Evolutionary conservation across 371 early-diverging fungal species (phyloP).

Genomic region (Mucor indicus): DNA sequence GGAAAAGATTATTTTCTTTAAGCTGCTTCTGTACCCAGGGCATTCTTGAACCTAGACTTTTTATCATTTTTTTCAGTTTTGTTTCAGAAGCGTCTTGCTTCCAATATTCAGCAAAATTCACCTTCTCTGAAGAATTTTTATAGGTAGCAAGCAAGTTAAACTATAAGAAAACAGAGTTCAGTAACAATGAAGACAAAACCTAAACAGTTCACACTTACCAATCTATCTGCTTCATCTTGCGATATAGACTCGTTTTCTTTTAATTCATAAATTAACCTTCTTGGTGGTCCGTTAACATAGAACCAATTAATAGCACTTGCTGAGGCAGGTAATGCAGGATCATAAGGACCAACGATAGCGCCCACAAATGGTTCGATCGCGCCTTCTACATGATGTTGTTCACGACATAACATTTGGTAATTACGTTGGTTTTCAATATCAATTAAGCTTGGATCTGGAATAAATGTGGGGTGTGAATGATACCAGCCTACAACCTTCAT

Average conservation of each 20-base stretch:
- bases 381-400: conserved; percentile 24
- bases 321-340: conserved; percentile 75
- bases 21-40: conserved; percentile 60
- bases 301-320: conserved; percentile 85
- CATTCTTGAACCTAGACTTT: conserved; percentile 72
- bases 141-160: conserved; percentile 57
- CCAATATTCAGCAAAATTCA: conserved; percentile 68
- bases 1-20: neutral
- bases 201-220: conserved; percentile 35
- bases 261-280: conserved; percentile 63
- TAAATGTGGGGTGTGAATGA: conserved; percentile 83
- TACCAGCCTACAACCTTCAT: conserved; percentile 89
- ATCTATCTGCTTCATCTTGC: conserved; percentile 43
- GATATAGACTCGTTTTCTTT: conserved; percentile 48
- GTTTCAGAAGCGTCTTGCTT: conserved; percentile 65
- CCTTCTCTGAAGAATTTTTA: conserved; percentile 54
- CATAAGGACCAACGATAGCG: conserved; percentile 88
- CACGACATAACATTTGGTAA: conserved; percentile 72
- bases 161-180: conserved; percentile 17
- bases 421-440: conserved; percentile 83
- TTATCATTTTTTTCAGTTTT: conserved; percentile 66
- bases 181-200: neutral
- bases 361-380: conserved; percentile 80
- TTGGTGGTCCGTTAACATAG: conserved; percentile 60
- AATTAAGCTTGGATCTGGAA: conserved; percentile 70